Evolutionary conservation across 139 green algal species (phyloP).

Genomic region (Haematococcus lacustris): DNA sequence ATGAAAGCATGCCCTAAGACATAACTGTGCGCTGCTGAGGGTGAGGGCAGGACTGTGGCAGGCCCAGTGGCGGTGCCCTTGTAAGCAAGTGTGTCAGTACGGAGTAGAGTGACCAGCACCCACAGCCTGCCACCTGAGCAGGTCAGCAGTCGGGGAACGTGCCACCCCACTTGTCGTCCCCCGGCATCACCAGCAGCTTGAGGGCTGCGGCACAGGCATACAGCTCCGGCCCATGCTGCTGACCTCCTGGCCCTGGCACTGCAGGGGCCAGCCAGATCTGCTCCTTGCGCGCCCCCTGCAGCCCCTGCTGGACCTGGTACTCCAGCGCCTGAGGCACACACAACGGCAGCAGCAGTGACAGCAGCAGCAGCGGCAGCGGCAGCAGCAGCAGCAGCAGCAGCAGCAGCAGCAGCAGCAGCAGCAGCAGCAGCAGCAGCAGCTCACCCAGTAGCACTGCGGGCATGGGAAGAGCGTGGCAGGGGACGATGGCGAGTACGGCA

Average conservation of each 20-base stretch:
- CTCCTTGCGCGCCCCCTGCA: slow-evolving; percentile 47
- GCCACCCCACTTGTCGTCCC: slow-evolving; percentile 2
- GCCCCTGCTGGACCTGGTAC: slow-evolving; percentile 80
- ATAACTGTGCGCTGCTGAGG: no score
- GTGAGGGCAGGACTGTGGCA: no score
- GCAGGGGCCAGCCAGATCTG: slow-evolving; percentile 23
- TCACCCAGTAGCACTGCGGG: neutral
- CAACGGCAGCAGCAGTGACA: no score
- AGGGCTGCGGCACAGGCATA: slow-evolving; percentile 19
- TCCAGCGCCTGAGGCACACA: slow-evolving; percentile 86
- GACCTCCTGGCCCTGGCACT: neutral
- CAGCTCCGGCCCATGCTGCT: slow-evolving; percentile 16
- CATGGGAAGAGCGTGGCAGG: neutral
- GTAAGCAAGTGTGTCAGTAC: no score
- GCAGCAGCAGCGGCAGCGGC: no score
- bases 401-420: neutral
- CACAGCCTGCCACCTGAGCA: no score
- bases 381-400: neutral
- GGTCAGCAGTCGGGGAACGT: no score
- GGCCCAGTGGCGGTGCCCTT: no score
- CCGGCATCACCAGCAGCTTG: slow-evolving; percentile 14
- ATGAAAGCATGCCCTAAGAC: no score
- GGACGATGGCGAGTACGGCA: no score
- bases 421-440: neutral
- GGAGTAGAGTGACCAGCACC: no score